Conservation (phyloP, 2,329 filamentous ascomycete species). For the Westerdykella sp. region DNA sequence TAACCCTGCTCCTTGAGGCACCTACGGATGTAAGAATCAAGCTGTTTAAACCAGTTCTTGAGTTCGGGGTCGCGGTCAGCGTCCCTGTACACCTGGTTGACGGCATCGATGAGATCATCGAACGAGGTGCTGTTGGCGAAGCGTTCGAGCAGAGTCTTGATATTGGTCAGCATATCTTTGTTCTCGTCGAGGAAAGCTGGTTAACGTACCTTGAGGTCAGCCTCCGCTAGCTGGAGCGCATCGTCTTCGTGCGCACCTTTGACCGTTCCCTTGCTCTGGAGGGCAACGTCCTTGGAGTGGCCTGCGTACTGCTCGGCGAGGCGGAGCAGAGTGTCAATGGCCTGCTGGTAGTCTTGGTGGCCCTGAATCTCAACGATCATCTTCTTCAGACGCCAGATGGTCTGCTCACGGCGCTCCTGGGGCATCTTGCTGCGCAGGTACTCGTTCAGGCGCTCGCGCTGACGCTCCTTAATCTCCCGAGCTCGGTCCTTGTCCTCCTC, state of each 20-base stretch:
- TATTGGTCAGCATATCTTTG: constrained; percentile 46
- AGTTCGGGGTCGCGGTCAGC: constrained; percentile 83
- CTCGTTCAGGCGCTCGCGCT: constrained; percentile 53
- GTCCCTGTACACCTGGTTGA: constrained; percentile 79
- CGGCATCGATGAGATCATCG: constrained; percentile 76
- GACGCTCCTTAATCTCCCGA: constrained; percentile 23
- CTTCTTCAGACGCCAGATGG: constrained; percentile 91
- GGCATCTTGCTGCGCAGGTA: constrained; percentile 86
- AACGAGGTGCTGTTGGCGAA: constrained; percentile 92
- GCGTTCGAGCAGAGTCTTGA: constrained; percentile 77
- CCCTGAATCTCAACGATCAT: constrained; percentile 96
- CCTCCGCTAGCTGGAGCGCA: constrained; percentile 64
- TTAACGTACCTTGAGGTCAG: constrained; percentile 63
- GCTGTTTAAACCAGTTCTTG: constrained; percentile 77
- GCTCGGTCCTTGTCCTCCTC: constrained; percentile 49
- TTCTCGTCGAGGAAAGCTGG: constrained; percentile 36
- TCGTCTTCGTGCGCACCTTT: constrained; percentile 64
- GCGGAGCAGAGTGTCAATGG: constrained; percentile 78
- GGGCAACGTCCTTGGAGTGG: constrained; percentile 61
- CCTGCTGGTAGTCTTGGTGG: constrained; percentile 85
- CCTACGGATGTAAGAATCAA: constrained; percentile 72
- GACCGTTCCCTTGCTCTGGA: constrained; percentile 61
- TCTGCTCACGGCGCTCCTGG: constrained; percentile 85
- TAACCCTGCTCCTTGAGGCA: constrained; percentile 86
- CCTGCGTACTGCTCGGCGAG: constrained; percentile 79